A percentile compares a stretch with the other conserved stretches of the same genome.
Evolutionary conservation across 1,284 basidiomycete species (phyloP).

Genomic region (Phellinidium pouzarii): DNA sequence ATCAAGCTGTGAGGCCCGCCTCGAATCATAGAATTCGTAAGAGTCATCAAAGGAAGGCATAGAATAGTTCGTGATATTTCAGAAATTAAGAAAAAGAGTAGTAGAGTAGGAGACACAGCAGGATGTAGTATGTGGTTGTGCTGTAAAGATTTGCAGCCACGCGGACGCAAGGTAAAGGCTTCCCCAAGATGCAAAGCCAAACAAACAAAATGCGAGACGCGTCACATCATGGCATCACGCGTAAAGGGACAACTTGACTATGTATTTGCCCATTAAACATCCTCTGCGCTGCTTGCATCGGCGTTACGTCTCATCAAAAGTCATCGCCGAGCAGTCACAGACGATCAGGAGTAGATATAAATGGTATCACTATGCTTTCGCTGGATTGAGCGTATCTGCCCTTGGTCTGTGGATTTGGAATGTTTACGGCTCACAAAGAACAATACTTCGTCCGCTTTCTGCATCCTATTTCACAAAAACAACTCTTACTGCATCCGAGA

Average conservation of each 20-base stretch:
- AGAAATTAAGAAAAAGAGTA: neutral
- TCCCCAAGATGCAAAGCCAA: too few species aligned
- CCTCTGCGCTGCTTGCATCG: neutral
- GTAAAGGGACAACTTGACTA: too few species aligned
- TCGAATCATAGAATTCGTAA: neutral
- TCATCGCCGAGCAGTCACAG: too few species aligned
- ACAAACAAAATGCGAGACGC: neutral
- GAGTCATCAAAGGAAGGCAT: slow-evolving; percentile 5
- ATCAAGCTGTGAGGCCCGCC: slow-evolving; percentile 10
- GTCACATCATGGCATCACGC: neutral
- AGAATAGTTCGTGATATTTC: slow-evolving; percentile 2
- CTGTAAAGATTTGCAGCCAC: slow-evolving; percentile 8
- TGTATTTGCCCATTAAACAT: neutral
- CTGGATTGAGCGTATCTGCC: neutral
- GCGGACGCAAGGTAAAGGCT: too few species aligned
- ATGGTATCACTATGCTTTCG: slow-evolving; percentile 7
- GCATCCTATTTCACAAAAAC: slow-evolving; percentile 58
- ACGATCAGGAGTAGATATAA: neutral
- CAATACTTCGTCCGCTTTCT: slow-evolving; percentile 36
- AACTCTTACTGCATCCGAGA: slow-evolving; percentile 47
- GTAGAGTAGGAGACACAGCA: slow-evolving; percentile 3
- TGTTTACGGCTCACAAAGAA: neutral
- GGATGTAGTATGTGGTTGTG: slow-evolving; percentile 8
- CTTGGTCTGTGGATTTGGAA: slow-evolving; percentile 12
- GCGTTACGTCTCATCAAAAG: neutral